Evolutionary conservation across 1,284 basidiomycete genomes (phyloP), one percentile per base, ranked within the genome.

Genomic region (Cryptococcus hybrid): DNA sequence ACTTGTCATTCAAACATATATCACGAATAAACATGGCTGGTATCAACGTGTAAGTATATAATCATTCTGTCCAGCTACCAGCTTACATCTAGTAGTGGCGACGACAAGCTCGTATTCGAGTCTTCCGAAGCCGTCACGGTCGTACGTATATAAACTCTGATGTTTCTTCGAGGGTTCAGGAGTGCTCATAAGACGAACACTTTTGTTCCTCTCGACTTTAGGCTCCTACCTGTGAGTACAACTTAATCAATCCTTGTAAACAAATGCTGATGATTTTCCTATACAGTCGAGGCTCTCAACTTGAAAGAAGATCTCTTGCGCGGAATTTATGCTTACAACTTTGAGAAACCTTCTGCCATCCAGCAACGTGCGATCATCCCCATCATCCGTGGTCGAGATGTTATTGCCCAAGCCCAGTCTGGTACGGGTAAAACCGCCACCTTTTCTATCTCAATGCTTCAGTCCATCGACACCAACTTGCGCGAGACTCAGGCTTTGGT

Each of bases 391-490:
- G 92, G 92, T 18, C 87, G 92, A 64, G 94, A 98, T 82, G 94
- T 97, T 61, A 97, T 96, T 77, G 93, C 92, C 11, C 95, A 99
- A 81, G 96, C 96, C 15, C 96, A 99, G 80, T 98, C 95, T 34
- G 96, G 96, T 74, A 99, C 96, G 34, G 96, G 96, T 84, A 99
- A 99, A 88, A 99, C 96, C 3, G 96, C 96, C 6, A 99, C 96
- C 3, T 99, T 93, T 79, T 91, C 90, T 65, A 94, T 95, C 71
- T 89, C 91, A 66, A 90, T 92, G 72, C 86, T 95, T 50, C 92
- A 95, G 73, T 75, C 92, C 59, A 97, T 99, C 84, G 96, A 99
- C 78, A 88, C 94, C 43, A 89, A 89, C 45, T 85, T 98, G 52
- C 87, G 94, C 58, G 95, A 98, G 79, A 96, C 93, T 1, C 96